Evolutionary conservation across 2,329 filamentous ascomycete genomes (phyloP).

Genomic region (Ceratocystis huliohia): DNA sequence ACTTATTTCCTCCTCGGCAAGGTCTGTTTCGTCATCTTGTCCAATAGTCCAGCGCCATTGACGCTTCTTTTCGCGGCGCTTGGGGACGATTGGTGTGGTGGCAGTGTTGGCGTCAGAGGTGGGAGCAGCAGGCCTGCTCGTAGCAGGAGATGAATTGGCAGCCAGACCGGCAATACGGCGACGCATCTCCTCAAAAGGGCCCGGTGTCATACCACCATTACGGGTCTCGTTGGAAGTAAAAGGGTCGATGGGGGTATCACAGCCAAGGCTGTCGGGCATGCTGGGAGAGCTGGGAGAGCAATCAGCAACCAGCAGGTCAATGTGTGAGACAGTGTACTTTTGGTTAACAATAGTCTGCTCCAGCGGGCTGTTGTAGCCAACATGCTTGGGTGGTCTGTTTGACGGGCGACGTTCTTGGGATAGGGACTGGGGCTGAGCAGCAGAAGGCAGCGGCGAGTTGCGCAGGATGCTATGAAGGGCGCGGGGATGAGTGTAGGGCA

Average conservation of each 20-base stretch:
- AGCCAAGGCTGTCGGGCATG: constrained; percentile 23
- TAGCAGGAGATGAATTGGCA: constrained; percentile 32
- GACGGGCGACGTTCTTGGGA: constrained; percentile 42
- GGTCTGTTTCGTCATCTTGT: constrained; percentile 31
- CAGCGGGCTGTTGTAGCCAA: constrained; percentile 50
- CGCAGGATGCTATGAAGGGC: constrained; percentile 51
- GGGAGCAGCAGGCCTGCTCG: constrained; percentile 33
- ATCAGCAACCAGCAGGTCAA: constrained; percentile 49
- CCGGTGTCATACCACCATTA: constrained; percentile 50
- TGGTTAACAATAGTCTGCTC: constrained; percentile 52
- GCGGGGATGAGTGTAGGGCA: constrained; percentile 47
- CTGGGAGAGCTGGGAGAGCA: constrained; percentile 24
- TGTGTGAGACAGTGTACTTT: constrained; percentile 49
- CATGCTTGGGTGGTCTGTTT: constrained; percentile 40
- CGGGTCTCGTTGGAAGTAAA: constrained; percentile 43
- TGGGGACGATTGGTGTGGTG: constrained; percentile 24
- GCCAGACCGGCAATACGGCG: constrained; percentile 41
- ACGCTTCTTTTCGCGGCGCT: constrained; percentile 46
- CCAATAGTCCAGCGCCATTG: constrained; percentile 56
- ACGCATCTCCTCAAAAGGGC: constrained; percentile 51
- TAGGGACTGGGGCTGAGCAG: constrained; percentile 37
- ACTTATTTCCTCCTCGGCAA: constrained; percentile 31
- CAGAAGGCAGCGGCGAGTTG: constrained; percentile 49
- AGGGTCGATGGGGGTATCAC: constrained; percentile 36
- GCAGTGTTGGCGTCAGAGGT: constrained; percentile 4